Evolutionary conservation across 2,329 filamentous ascomycete species (phyloP), one percentile per base, ranked within the genome.

Genomic region (Apiospora kogelbergensis): DNA sequence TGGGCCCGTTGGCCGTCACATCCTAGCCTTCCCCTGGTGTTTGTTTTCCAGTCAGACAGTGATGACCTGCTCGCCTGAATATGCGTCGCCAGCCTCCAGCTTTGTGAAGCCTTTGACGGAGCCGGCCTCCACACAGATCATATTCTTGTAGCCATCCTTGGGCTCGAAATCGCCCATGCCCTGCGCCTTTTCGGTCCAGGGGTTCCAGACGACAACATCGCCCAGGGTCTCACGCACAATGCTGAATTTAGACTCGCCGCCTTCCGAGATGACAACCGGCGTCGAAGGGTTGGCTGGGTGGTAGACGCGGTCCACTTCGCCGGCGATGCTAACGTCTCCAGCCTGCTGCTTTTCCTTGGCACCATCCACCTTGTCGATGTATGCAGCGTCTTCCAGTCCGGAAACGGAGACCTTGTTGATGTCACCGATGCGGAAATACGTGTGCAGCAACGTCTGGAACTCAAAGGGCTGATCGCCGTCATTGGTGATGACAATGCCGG

Each of bases 191-290:
- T 95, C 93, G 48, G 87, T 86, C 94, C 95, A 98, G 1, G 96
- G 96, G 81, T 99, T 99, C 96, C 96, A 99, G 40, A 98, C 92
- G 1, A 98, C 95, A 20, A 96, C 90, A 74, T 98, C 93, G 71
- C 88, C 88, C 73, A 99, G 86, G 73, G 94, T 95, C 81, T 98
- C 94, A 71, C 96, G 89, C 48, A 91, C 88, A 68, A 98, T 86
- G 70, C 90, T 89, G 83, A 92, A 94, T 66, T 87, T 83, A 17
- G 90, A 84, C 76, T 87, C 86, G 70, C 89, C 90, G 65, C 81
- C 86, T 75, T 93, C 89, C 20, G 84, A 78, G 64, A 97, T 88
- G 15, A 86, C 78, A 63, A 93, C 80, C 1, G 87, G 82, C 63
- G 85, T 81, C 57, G 83, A 84, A 46, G 91, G 89, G 71, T 87